Base-by-base conservation (phyloP, 2,329 filamentous ascomycete genomes). In the Akanthomyces lecanii region DNA sequence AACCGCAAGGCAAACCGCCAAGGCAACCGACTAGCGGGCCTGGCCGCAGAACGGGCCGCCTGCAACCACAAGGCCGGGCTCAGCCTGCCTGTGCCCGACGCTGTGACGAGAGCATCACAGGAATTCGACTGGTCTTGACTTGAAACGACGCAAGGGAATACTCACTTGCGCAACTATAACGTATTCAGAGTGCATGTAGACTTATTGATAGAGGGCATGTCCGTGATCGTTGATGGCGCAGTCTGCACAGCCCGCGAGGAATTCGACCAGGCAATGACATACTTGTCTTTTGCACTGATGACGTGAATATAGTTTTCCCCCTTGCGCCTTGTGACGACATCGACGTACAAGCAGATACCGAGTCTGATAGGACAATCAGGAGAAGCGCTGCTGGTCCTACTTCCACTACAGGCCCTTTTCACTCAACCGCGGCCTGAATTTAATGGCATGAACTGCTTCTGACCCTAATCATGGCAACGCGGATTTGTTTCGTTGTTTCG, bases 41-140 rank as follows among this genome's bases (percentile, higher is more conserved):
- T 14, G 60, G 60, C 60, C 52, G 60, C 60, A 44, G 30, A 62
- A 62, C 44, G 42, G 60, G 60, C 60, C 60, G 45, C 60, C 33
- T 52, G 47, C 58, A 30, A 45, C 58, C 48, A 14, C 58, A 36
- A 16, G 60, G 52, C 51, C 58, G 36, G 25, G 58, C 58, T 53
- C 58, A 61, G 48, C 48, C 23, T 52, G 6, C 38, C 36, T 44
- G 38, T 52, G 48, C 58, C 58, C 48, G 58, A 53, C 25, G 23
- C 47, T 21, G 45, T 14, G 25, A 60, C 42, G 44, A 33, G 25
- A 33, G 25, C 33, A 33, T 60, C 47, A 52, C 57, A 8, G 14
- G 2, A 16, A 42, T 28, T 48, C 30, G 36, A 16, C 36, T 14
- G 16, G 5, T 33, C 16, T 33, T 38, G 38, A 36, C 12, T 12